These are phyloP conservation scores for Chrysosporium queenslandicum DNA, from an alignment of 2,329 filamentous ascomycete species.

Conservation along the genomic window DNA sequence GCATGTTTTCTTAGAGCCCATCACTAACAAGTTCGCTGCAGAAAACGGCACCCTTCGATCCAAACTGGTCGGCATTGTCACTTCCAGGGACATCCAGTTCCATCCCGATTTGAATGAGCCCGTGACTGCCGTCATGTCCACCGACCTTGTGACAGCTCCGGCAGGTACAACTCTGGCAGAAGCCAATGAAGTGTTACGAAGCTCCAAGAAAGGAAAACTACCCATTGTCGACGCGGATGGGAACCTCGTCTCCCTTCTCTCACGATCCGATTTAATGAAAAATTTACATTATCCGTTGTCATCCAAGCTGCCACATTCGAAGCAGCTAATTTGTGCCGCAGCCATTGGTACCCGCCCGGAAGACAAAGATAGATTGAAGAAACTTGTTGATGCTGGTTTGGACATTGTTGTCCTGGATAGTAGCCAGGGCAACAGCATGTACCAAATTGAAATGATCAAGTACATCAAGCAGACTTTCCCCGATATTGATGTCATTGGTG, in stretches of 20 bases:
- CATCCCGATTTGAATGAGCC: constrained; percentile 62
- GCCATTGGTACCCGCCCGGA: constrained; percentile 91
- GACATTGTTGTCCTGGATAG: constrained; percentile 94
- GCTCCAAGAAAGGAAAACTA: constrained; percentile 97
- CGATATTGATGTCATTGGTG: constrained; percentile 83
- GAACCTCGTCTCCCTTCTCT: constrained; percentile 86
- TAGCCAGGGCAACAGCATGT: constrained; percentile 96
- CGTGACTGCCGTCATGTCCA: constrained; percentile 89
- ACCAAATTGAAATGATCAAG: constrained; percentile 97
- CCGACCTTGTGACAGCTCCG: constrained; percentile 78
- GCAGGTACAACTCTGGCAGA: constrained; percentile 73
- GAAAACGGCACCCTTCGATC: constrained; percentile 88
- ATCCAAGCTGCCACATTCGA: constrained; percentile 91
- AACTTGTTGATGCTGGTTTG: constrained; percentile 85
- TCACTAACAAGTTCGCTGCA: constrained; percentile 32
- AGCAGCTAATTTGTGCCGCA: constrained; percentile 92
- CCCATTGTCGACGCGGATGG: constrained; percentile 76
- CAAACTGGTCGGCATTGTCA: constrained; percentile 94
- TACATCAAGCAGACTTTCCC: constrained; percentile 85
- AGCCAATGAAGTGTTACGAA: constrained; percentile 84
- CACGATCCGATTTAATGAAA: constrained; percentile 93
- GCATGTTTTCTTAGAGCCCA: constrained; percentile 8
- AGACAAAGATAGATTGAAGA: constrained; percentile 75
- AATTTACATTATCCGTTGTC: constrained; percentile 95
- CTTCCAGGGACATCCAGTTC: constrained; percentile 96